These are phyloP conservation scores for Pelagomonas calceolata DNA, from an alignment of 108 stramenopile species.

Conservation along the genomic window DNA sequence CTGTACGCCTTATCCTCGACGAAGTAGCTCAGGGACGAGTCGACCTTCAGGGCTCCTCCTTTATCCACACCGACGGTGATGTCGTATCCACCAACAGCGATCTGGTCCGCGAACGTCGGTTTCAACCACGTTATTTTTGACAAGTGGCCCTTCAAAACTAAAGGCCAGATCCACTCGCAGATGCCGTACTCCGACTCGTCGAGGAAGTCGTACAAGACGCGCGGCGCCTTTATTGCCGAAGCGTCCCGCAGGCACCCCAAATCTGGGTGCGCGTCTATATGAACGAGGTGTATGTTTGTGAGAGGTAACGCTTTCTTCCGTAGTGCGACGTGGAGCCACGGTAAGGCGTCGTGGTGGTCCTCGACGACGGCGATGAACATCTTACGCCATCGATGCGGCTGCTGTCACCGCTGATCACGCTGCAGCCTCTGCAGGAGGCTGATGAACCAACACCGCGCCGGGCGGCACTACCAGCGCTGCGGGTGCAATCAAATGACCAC, in stretches of 20 bases:
- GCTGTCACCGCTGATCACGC: too few relatives aligned
- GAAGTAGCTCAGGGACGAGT: conserved; percentile 2
- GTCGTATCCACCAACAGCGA: conserved; percentile 2
- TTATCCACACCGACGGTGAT: conserved; percentile 1
- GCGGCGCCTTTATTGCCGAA: background rate
- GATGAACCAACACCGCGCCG: too few relatives aligned
- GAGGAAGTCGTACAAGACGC: conserved; percentile 25
- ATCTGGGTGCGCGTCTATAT: conserved; percentile 40
- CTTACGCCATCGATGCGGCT: background rate
- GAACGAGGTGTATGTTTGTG: conserved; percentile 14
- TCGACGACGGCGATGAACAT: background rate
- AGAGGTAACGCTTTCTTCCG: conserved; percentile 17
- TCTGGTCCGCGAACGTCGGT: conserved; percentile 26
- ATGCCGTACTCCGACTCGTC: conserved; percentile 22
- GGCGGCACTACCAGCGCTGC: too few relatives aligned
- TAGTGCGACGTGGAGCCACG: background rate
- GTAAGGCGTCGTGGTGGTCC: conserved; percentile 2
- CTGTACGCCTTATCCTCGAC: background rate
- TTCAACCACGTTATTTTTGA: conserved; percentile 24
- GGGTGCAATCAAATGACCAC: too few relatives aligned
- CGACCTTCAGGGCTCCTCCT: background rate
- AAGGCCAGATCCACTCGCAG: conserved; percentile 36
- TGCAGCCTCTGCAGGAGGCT: too few relatives aligned
- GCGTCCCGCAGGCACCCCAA: conserved; percentile 19
- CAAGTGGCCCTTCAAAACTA: conserved; percentile 24